These are phyloP conservation scores for Zoysia pacifica DNA, from an alignment of 176 grass and related monocot genomes.

Conservation along the genomic window DNA sequence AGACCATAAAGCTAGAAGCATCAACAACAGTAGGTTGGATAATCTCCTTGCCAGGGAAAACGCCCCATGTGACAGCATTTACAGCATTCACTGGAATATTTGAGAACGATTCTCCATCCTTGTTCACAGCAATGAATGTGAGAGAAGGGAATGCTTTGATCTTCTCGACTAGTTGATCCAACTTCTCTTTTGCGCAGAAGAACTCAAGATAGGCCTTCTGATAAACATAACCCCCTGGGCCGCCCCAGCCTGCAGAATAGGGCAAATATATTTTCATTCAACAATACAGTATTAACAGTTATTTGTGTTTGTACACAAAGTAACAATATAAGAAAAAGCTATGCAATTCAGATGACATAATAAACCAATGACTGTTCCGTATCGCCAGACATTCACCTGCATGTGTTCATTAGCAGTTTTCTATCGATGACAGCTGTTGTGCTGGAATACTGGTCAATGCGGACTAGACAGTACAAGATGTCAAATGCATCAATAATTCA, in stretches of 20 bases:
- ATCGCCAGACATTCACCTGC: background rate
- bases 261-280: background rate
- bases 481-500: background rate
- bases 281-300: background rate
- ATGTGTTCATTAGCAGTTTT: background rate
- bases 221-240: constrained; percentile 80
- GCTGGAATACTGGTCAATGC: background rate
- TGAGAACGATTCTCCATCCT: constrained; percentile 51
- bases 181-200: constrained; percentile 73
- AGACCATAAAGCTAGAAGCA: constrained; percentile 70
- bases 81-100: constrained; percentile 59
- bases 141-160: constrained; percentile 64
- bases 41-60: constrained; percentile 82
- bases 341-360: background rate
- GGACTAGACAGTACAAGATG: background rate
- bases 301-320: background rate
- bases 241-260: constrained; percentile 71
- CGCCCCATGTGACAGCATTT: constrained; percentile 88
- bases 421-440: background rate
- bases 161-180: constrained; percentile 56
- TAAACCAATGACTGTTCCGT: background rate
- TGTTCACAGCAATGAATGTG: constrained; percentile 79
- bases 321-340: background rate
- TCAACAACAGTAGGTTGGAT: constrained; percentile 81
- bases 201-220: constrained; percentile 89